Evolutionary conservation across 2,329 filamentous ascomycete genomes (phyloP), one percentile per base, ranked within the genome.

Genomic region (Paecilomyces sp.): DNA sequence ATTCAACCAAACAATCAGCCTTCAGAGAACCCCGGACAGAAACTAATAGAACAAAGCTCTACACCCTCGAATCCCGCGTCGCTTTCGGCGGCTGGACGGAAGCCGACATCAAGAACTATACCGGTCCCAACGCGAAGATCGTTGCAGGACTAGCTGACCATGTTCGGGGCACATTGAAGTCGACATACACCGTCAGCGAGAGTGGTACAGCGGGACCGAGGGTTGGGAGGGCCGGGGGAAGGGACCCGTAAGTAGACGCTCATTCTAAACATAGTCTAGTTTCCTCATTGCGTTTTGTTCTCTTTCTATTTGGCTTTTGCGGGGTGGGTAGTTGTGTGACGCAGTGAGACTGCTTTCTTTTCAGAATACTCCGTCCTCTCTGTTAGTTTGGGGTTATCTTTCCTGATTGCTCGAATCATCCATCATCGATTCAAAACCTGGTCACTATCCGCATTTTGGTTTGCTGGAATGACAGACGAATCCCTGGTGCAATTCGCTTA

Each of bases 121-220:
- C 71, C n/a, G 85, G 85, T 0, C 85, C 85, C 0, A 87, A 83
- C 1, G 78, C 83, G 0, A 78, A 80, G 1, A 77, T 88, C 57
- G 85, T 88, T 2, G 72, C 76, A 1, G 81, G 79, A 0, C 67
- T 88, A 7, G 85, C 85, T 0, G 77, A 78, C 50, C 80, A 85
- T 65, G 81, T 85, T 30, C 72, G 85, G n/a, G 72, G 67, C n/a
- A 82, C 79, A 53, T 70, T 88, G 28, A 76, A 76, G 6, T 80
- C 79, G 60, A 86, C 83, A 18, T 88, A 86, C 67, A 80, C 80
- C 8, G 67, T 87, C 7, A 78, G 77, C 58, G 84, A 88, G 75
- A 84, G 80, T 57, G 85, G 85, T 0, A 88, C 85, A 1, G 85
- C 85, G n/a, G 85, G 85, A 0, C 85, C 85, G 8, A 85, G 82